A percentile compares a stretch with the other conserved stretches of the same genome.
Conservation (phyloP, 2,329 filamentous ascomycete species). For the Seiridium cupressi region DNA sequence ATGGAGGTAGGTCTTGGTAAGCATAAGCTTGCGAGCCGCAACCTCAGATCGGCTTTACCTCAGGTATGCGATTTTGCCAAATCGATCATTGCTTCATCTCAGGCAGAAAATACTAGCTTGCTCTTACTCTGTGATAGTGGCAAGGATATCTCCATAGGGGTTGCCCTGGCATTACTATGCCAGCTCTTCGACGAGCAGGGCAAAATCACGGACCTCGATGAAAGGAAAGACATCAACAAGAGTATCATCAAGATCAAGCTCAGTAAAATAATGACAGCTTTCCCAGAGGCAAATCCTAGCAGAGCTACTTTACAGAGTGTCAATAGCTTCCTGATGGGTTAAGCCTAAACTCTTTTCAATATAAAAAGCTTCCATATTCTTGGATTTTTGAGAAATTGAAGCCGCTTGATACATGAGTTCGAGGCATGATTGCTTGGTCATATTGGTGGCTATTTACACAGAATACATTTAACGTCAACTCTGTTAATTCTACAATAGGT, state of each 20-base stretch:
- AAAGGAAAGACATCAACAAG: conserved; percentile 59
- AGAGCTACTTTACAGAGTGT: conserved; percentile 85
- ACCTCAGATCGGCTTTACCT: conserved; percentile 70
- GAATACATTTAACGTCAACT: too few species aligned
- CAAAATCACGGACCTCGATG: conserved; percentile 8
- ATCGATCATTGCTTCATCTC: conserved; percentile 30
- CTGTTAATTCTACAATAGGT: too few species aligned
- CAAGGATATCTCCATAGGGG: conserved; percentile 76
- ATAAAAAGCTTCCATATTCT: too few species aligned
- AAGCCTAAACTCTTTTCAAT: not conserved
- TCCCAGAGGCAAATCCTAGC: conserved; percentile 79
- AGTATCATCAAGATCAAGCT: conserved; percentile 72
- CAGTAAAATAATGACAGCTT: conserved; percentile 77
- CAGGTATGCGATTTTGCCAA: conserved; percentile 58
- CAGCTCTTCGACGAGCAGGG: conserved; percentile 68
- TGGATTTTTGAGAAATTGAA: too few species aligned
- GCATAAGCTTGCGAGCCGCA: conserved; percentile 78
- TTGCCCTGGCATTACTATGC: conserved; percentile 74
- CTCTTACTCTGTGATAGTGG: conserved; percentile 74
- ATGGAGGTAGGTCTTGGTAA: conserved; percentile 63
- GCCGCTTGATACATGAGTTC: too few species aligned
- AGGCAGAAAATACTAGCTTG: conserved; percentile 27
- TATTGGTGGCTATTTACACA: too few species aligned
- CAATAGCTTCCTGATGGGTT: conserved; percentile 78
- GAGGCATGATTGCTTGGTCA: too few species aligned